Evolutionary conservation across 495 filamentous ascomycete species (phyloP).

Genomic region (Massariosphaeria phaeospora): DNA sequence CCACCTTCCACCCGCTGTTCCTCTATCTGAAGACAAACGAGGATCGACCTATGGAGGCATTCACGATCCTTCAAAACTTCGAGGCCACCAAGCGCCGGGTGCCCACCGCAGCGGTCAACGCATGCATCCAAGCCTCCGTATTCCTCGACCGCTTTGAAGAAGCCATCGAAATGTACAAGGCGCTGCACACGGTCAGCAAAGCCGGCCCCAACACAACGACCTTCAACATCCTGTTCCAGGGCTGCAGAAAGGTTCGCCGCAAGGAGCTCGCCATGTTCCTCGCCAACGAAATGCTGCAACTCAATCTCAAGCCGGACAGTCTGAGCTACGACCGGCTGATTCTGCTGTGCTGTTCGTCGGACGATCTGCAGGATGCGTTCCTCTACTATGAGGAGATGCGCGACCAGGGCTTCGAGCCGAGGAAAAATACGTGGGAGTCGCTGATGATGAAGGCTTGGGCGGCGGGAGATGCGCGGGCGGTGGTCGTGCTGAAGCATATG

Average conservation of each 20-base stretch:
- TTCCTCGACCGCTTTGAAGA: conserved; percentile 44
- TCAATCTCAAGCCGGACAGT: conserved; percentile 54
- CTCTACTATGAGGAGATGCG: conserved; percentile 54
- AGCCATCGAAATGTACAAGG: conserved; percentile 66
- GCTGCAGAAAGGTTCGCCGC: conserved; percentile 49
- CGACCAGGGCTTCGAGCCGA: conserved; percentile 28
- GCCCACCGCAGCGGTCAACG: conserved; percentile 56
- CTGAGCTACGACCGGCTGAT: conserved; percentile 67
- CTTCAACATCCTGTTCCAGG: conserved; percentile 63
- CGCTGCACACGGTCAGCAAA: conserved; percentile 57
- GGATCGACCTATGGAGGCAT: conserved; percentile 43
- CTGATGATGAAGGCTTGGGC: conserved; percentile 11
- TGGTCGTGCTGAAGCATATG: conserved; percentile 18
- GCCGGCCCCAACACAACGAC: conserved; percentile 55
- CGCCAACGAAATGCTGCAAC: conserved; percentile 65
- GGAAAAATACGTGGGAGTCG: conserved; percentile 41
- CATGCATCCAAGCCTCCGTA: conserved; percentile 55
- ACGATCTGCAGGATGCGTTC: conserved; percentile 55
- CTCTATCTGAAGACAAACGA: conserved; percentile 34
- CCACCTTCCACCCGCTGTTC: conserved; percentile 57
- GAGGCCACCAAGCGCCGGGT: conserved; percentile 43
- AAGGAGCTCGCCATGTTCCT: conserved; percentile 62
- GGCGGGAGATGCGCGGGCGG: conserved; percentile 8
- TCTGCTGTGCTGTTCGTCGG: conserved; percentile 54
- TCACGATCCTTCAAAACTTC: conserved; percentile 53